These are phyloP conservation scores for Wickerhamiella kazuoi DNA, from an alignment of 805 yeast genomes.

Conservation along the genomic window DNA sequence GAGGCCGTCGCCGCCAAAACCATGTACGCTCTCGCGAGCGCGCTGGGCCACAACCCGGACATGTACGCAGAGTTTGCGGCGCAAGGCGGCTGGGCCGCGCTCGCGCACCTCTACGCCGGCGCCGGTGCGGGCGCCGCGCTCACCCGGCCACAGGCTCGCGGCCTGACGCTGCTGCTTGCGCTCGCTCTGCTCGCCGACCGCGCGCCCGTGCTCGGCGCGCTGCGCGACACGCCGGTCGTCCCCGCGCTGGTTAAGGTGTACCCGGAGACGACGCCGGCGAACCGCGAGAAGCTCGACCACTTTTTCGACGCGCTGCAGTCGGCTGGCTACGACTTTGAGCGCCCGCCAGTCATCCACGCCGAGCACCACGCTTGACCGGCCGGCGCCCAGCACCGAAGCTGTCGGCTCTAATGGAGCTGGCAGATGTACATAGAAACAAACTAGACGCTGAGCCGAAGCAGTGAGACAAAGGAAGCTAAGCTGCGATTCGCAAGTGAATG, in stretches of 20 bases:
- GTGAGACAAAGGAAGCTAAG: too few species aligned
- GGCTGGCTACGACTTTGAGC: background rate
- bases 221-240: background rate
- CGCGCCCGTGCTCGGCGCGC: background rate
- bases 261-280: background rate
- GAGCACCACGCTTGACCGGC: too few species aligned
- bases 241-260: background rate
- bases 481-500: too few species aligned
- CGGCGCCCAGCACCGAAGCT: too few species aligned
- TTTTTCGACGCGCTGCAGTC: background rate
- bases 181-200: background rate
- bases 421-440: too few species aligned
- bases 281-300: background rate
- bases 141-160: conserved; percentile 1
- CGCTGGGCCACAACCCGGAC: conserved; percentile 47
- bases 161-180: background rate
- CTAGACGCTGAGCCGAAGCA: too few species aligned
- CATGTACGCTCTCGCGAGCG: conserved; percentile 58
- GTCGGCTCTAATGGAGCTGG: too few species aligned
- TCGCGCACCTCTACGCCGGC: conserved; percentile 19
- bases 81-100: conserved; percentile 43
- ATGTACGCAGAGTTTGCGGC: conserved; percentile 40
- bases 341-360: background rate
- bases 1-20: conserved; percentile 38
- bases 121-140: background rate